Percentiles rank a stretch among this genome's conserved stretches.
These are phyloP conservation scores for Globisporangium perplexum DNA, from an alignment of 352 stramenopile genomes.

Conservation along the genomic window DNA sequence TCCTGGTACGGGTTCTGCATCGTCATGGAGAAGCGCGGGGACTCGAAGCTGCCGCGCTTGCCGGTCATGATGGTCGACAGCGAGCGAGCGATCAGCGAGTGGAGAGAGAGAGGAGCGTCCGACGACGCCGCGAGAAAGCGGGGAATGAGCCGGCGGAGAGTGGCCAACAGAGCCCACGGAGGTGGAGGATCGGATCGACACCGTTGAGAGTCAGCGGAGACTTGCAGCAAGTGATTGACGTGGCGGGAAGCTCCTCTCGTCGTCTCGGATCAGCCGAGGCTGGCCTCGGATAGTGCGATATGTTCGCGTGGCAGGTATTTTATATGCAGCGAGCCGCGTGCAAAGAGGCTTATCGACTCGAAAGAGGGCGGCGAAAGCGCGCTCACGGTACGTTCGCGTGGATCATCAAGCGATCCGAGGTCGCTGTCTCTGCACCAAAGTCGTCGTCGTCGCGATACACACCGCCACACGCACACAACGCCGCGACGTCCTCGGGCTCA, in stretches of 20 bases:
- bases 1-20: slow-evolving; percentile 9
- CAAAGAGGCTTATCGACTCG: too few species aligned
- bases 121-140: neutral
- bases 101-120: neutral
- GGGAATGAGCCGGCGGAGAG: neutral
- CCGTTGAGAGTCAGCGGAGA: neutral
- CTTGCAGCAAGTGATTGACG: neutral
- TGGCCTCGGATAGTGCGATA: too few species aligned
- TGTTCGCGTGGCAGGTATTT: too few species aligned
- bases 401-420: too few species aligned
- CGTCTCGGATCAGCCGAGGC: neutral
- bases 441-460: too few species aligned
- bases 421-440: too few species aligned
- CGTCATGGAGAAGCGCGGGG: slow-evolving; percentile 14
- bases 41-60: slow-evolving; percentile 7
- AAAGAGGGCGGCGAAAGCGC: too few species aligned
- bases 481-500: too few species aligned
- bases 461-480: too few species aligned
- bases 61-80: neutral
- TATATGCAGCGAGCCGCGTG: too few species aligned
- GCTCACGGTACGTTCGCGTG: too few species aligned
- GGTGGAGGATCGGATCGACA: neutral
- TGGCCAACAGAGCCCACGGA: neutral
- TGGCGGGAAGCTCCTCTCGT: neutral
- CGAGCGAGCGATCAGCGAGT: neutral